These are phyloP conservation scores for Datura wrightii DNA, from an alignment of 257 asterid species.

Conservation along the genomic window DNA sequence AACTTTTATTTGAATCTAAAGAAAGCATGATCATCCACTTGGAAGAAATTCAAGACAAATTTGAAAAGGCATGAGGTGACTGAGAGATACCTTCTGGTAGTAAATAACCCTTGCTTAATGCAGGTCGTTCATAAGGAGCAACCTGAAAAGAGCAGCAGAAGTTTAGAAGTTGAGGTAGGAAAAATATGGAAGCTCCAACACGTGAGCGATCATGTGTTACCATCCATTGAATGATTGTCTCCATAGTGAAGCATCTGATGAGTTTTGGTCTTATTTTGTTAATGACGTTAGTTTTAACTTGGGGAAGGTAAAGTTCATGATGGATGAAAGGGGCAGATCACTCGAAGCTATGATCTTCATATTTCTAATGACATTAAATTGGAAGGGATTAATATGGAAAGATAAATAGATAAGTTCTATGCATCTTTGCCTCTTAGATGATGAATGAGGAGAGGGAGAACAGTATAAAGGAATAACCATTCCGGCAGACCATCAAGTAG, in stretches of 20 bases:
- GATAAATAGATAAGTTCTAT: not conserved
- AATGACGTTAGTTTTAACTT: not conserved
- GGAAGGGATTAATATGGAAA: not conserved
- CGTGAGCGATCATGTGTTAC: conserved; percentile 11
- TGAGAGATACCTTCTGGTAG: conserved; percentile 80
- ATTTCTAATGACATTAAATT: not conserved
- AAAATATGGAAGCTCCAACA: not conserved
- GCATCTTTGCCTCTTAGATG: not conserved
- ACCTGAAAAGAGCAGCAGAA: conserved; percentile 54
- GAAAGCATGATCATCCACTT: not conserved
- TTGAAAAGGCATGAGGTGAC: conserved; percentile 15
- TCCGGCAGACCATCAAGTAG: not conserved
- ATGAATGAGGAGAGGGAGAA: not conserved
- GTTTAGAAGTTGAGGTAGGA: not conserved
- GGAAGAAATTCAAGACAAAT: conserved; percentile 11
- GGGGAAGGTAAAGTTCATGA: not conserved
- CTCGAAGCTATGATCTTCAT: not conserved
- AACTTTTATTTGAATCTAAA: not conserved
- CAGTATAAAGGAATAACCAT: not conserved
- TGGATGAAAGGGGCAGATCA: not conserved
- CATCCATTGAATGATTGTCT: not conserved
- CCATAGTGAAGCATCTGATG: not conserved
- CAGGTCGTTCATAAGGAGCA: conserved; percentile 96
- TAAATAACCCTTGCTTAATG: conserved; percentile 86
- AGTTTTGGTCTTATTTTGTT: not conserved